Base-by-base conservation (phyloP, 2,329 filamentous ascomycete genomes). In the Berkeleyomyces basicola region DNA sequence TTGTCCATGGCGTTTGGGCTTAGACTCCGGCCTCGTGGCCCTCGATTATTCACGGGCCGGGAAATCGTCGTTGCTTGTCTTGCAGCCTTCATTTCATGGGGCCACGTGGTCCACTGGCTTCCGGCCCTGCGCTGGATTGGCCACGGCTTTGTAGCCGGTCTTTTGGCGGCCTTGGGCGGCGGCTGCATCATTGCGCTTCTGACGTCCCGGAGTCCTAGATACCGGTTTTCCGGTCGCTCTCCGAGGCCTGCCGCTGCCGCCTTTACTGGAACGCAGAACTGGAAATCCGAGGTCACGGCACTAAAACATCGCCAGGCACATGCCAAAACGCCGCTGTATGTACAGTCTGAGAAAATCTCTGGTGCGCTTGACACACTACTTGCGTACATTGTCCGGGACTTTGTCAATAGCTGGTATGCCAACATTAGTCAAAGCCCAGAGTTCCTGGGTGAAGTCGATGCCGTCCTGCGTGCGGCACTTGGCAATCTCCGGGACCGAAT, bases 361-460 rank as follows among this genome's bases (percentile, higher is more conserved):
- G 82, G 85, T 68, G 87, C 86, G 55, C 76, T 97, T 67, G 90
- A 96, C 73, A 81, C 84, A 61, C 74, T 97, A 40, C 79, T 99
- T 53, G 82, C 85, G 59, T 76, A 90, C 61, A 82, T 95, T 61
- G 74, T 90, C 66, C 82, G 88, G 66, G 90, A 96, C 71, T 96
- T 95, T 71, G 83, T 99, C 63, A 82, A 81, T 64, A 86, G 85
- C 57, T 99, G 93, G 93, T 97, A 96, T 72, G 80, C 79, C 40
- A 82, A 84, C 69, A 96, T 99, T 70, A 96, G 89, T 75, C 80
- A 79, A 66, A 90, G 86, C 69, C 83, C 86, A 1, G 80, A 82
- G 0, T 99, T 99, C 69, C 78, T 86, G 63, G 87, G 96, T 71
- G 87, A 96, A 73, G 86, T 97, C 64, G 92, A 99, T 72, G 84